Base-by-base conservation (phyloP, 2,329 filamentous ascomycete species). In the Botrytis squamosa region DNA sequence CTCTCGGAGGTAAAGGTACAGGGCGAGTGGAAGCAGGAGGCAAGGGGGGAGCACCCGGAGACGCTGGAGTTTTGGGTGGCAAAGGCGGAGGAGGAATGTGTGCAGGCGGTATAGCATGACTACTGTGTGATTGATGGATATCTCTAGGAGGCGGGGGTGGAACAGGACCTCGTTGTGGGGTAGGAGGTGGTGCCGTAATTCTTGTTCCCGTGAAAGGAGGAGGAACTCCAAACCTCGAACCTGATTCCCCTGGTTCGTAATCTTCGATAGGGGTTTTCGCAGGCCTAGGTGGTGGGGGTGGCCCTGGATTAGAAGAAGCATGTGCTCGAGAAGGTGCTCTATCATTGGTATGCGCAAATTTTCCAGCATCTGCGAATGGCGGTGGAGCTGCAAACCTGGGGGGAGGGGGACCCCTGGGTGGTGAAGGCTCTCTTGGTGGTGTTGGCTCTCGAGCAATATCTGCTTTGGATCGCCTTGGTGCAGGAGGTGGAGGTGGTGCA, bases 361-460 rank as follows among this genome's bases (percentile, higher is more conserved):
- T 97, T 55, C 96, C 96, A 74, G 96, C 96, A 82, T 97, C 95
- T 72, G 93, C 90, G 74, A 98, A 84, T 3, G 95, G 93, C 49
- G 96, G 96, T 64, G 96, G 96, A 14, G 93, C 95, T 77, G 90
- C 88, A 84, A 97, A 98, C 78, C 87, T 88, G 14, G 89, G 89
- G 70, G 91, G 88, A 36, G 90, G 88, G 16, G 87, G 87, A 40
- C 83, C 82, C 73, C 81, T 80, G 29, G 91, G 89, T 20, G 93
- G 93, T 22, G 91, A 90, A 22, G 91, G 88, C 74, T 93, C 91
- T 80, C 90, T 87, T 44, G 91, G 88, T n/a, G 92, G 89, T 84
- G 86, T 85, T n/a, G 84, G 83, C 76, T 86, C 86, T 72, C 83
- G 79, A 62, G 82, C 79, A 4, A 84, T 76, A 38, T 90, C 88